A percentile compares a stretch with the other conserved stretches of the same genome.
Evolutionary conservation across 1,284 basidiomycete species (phyloP).

Genomic region (Fomitiporia mediterranea): DNA sequence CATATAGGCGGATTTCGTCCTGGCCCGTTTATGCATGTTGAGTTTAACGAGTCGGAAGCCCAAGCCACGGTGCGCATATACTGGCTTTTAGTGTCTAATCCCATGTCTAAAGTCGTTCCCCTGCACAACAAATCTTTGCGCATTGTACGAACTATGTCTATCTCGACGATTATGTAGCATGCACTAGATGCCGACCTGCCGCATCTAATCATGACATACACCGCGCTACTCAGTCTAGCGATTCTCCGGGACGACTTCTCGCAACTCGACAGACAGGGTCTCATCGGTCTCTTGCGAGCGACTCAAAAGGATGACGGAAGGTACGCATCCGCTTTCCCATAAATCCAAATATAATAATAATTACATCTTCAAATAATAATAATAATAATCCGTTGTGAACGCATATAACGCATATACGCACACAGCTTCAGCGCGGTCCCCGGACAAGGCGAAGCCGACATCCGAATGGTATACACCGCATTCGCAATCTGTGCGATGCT

Average conservation of each 20-base stretch:
- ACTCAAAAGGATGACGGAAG: constrained; percentile 83
- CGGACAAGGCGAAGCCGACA: constrained; percentile 61
- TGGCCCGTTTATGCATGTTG: constrained; percentile 55
- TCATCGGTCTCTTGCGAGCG: constrained; percentile 56
- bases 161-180: neutral
- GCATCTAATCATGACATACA: constrained; percentile 92
- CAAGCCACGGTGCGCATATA: too few relatives aligned
- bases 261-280: constrained; percentile 57
- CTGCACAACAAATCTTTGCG: neutral
- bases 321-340: constrained; percentile 38
- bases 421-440: constrained; percentile 75
- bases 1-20: constrained; percentile 18
- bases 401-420: neutral
- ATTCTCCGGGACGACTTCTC: constrained; percentile 80
- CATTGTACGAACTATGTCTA: neutral
- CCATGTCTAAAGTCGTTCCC: too few relatives aligned
- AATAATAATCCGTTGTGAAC: too few relatives aligned
- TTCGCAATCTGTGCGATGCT: constrained; percentile 79
- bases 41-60: neutral
- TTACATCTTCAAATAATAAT: too few relatives aligned
- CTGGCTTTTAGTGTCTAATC: too few relatives aligned
- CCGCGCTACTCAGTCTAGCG: constrained; percentile 74
- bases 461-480: constrained; percentile 86
- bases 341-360: too few relatives aligned
- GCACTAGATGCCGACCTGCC: constrained; percentile 52